Base-by-base conservation (phyloP, 257 asterid species). In the Gardenia jasminoides region DNA sequence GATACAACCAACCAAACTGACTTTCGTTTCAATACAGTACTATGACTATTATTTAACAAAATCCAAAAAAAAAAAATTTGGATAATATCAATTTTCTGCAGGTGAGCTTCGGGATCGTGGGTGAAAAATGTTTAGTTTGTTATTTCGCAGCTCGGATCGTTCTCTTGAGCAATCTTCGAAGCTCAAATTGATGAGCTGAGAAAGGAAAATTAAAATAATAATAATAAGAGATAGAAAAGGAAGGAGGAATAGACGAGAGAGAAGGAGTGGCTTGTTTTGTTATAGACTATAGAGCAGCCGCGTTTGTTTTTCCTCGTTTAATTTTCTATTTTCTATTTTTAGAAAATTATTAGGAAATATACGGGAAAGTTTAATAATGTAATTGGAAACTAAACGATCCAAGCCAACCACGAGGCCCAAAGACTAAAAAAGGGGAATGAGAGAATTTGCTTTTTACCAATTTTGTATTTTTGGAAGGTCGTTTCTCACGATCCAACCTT, bases 261-360 rank as follows among this genome's bases (percentile, higher is more conserved):
- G 43, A 79, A 80, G 76, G 67, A 80, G 77, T 54, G 84, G 77
- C 62, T 79, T 86, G 89, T 84, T 89, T 86, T 72, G 92, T 87
- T 69, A 85, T 81, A 77, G 83, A 73, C 87, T 69, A 85, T 81
- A 77, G 83, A 73, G 91, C 94, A 85, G 90, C 97, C 91, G 94
- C 93, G 94, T 89, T 87, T 81, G 72, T 88, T 82, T 85, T 79
- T 56, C 65, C 33, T 70, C 50, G 76, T 83, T 74, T 52, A 19
- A 33, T 62, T 75, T 64, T 76, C 47, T 44, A 33, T 62, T 75
- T 64, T 76, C 47, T 44, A 28, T 64, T 76, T 56, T 64, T 64
- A 44, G 69, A 6, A 17, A n/a, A 59, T 10, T 12, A 59, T 10
- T 12, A 10, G 39, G 6, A 12, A 44, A 46, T 12, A 24, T 17